Percentiles rank a stretch among this genome's conserved stretches.
Conservation (phyloP, 176 grass and related monocot species). For the Oryza nivara region DNA sequence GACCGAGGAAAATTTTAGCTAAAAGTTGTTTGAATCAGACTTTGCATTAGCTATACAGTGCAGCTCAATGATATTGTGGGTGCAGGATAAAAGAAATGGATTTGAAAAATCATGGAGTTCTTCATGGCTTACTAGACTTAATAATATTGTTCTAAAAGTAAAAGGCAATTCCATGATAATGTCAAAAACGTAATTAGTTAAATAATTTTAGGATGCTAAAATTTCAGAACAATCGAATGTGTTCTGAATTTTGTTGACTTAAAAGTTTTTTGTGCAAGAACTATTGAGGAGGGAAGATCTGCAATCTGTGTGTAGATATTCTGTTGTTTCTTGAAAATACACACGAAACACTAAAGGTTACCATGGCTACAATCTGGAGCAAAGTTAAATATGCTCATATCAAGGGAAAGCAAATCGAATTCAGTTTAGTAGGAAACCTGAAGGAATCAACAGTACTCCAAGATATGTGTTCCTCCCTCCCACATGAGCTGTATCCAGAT, state of each 20-base stretch:
- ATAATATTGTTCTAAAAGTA: not conserved
- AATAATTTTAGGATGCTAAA: not conserved
- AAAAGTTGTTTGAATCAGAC: not conserved
- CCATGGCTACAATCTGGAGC: not conserved
- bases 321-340: not conserved
- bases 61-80: not conserved
- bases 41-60: not conserved
- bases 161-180: not conserved
- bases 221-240: not conserved
- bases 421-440: not conserved
- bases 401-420: not conserved
- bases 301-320: not conserved
- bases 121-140: not conserved
- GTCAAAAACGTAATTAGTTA: not conserved
- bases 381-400: not conserved
- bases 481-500: slow-evolving; percentile 19
- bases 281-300: not conserved
- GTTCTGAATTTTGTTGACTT: not conserved
- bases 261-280: not conserved
- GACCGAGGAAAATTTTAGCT: not conserved
- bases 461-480: slow-evolving; percentile 25
- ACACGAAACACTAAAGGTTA: not conserved
- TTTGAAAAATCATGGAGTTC: not conserved
- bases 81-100: not conserved
- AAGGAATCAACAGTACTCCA: slow-evolving; percentile 22